Evolutionary conservation across 2,329 filamentous ascomycete species (phyloP), one percentile per base, ranked within the genome.

Genomic region (Didymellaceae sp.): DNA sequence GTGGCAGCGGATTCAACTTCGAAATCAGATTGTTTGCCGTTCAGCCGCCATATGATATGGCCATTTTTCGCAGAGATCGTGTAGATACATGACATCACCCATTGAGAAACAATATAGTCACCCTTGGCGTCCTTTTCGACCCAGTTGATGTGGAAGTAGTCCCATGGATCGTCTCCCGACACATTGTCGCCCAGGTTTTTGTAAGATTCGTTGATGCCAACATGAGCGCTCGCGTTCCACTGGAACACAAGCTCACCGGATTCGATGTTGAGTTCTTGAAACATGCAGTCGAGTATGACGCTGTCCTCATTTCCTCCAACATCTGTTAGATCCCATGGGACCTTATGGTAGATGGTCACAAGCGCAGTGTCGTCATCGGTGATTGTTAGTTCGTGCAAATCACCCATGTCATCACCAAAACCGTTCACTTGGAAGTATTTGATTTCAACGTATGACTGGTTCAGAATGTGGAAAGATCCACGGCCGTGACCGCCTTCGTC

Each of bases 361-460:
- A 80, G 50, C 1, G 75, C 75, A 1, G 77, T 79, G 17, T 72
- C 71, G 10, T 76, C 60, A 5, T 54, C 49, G 0, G 77, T 80
- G 45, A 80, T 74, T 11, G 62, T 67, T 30, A 78, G 78, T 46
- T 80, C 77, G 48, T 80, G 75, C 11, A 77, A 53, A 49, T 80
- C 77, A 11, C 57, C 61, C 35, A 48, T 41, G 13, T 56, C 31
- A 2, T 55, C 41, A 11, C 46, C 51, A n/a, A 51, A 59, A 13
- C 44, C 32, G 26, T 45, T 50, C 3, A 56, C 40, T 6, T 57
- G 47, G 32, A 63, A 55, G 30, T 55, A 57, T 6, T 49, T 49
- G 17, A 58, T 57, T 31, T 60, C 59, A 13, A 44, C 37, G 24
- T 62, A 61, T 6, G 57, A 59, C 25, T 58, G 50, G 24, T 67